A percentile compares a stretch with the other conserved stretches of the same genome.
phyloP scores from a whole-genome alignment of 176 grass and related monocot genomes.

The Cenchrus fungigraminus region DNA sequence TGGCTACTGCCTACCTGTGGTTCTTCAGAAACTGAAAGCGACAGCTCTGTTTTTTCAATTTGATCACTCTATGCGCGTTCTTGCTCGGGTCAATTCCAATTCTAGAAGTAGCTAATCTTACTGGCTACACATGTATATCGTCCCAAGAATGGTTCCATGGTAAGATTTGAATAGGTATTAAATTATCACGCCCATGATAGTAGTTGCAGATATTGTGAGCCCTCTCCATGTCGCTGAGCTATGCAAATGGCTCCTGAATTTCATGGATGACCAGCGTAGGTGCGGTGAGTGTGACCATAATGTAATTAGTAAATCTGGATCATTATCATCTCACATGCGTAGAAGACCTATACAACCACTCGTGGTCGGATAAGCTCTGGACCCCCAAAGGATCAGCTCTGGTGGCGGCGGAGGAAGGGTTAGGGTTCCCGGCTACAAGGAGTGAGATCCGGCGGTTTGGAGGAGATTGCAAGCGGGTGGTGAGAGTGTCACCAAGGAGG shows the following conservation, averaged over 20 bases:
- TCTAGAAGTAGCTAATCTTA: background rate
- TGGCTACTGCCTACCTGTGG: background rate
- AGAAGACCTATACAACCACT: no score
- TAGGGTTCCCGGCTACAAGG: no score
- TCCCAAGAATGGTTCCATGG: background rate
- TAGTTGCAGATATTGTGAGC: background rate
- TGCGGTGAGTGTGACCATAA: background rate
- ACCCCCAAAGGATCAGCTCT: no score
- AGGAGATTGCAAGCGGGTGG: no score
- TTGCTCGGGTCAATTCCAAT: background rate
- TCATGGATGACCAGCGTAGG: background rate
- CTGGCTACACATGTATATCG: background rate
- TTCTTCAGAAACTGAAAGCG: slow-evolving; percentile 12
- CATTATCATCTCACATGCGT: background rate
- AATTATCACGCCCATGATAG: background rate
- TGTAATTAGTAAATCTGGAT: background rate
- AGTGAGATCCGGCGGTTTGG: no score
- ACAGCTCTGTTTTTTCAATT: background rate
- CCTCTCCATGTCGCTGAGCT: background rate
- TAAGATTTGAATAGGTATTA: background rate
- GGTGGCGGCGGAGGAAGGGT: no score
- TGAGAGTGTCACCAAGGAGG: no score
- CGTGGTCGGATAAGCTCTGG: no score
- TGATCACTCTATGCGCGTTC: background rate
- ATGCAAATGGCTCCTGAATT: background rate